Evolutionary conservation across 2,329 filamentous ascomycete genomes (phyloP).

Genomic region (Didymella keratinophila): DNA sequence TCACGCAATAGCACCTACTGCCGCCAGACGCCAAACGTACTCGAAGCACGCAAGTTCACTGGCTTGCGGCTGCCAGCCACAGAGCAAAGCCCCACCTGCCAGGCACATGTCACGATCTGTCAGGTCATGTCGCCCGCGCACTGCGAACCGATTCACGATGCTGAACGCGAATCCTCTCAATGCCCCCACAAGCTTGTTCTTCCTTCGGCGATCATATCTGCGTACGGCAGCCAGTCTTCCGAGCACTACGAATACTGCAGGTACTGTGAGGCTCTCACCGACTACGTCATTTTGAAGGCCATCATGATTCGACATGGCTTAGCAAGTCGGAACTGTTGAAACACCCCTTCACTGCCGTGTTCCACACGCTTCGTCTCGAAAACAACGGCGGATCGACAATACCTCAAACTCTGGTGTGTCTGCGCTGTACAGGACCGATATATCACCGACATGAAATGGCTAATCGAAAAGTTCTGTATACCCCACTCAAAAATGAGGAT

Average conservation of each 20-base stretch:
- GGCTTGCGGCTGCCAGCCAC: neutral
- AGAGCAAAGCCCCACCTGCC: neutral
- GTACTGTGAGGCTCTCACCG: conserved; percentile 31
- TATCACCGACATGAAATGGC: neutral
- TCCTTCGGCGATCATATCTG: conserved; percentile 12
- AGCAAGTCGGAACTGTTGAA: neutral
- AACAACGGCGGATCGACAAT: neutral
- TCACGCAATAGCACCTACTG: conserved; percentile 1
- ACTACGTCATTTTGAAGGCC: conserved; percentile 29
- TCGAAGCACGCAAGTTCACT: conserved; percentile 1
- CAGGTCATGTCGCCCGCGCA: neutral
- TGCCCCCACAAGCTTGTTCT: conserved; percentile 17
- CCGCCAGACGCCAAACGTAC: neutral
- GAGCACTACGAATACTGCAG: conserved; percentile 10
- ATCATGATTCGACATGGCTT: conserved; percentile 8
- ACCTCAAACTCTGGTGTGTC: neutral
- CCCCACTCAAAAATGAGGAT: neutral
- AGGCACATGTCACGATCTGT: conserved; percentile 5
- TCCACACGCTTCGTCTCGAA: neutral
- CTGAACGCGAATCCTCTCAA: conserved; percentile 3
- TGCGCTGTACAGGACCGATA: neutral
- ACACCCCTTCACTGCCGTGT: neutral
- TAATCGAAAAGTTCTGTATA: neutral
- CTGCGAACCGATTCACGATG: conserved; percentile 13
- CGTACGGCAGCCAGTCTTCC: conserved; percentile 10